Evolutionary conservation across 176 grass and related monocot species (phyloP), one percentile per base, ranked within the genome.

Genomic region (Lolium perenne): DNA sequence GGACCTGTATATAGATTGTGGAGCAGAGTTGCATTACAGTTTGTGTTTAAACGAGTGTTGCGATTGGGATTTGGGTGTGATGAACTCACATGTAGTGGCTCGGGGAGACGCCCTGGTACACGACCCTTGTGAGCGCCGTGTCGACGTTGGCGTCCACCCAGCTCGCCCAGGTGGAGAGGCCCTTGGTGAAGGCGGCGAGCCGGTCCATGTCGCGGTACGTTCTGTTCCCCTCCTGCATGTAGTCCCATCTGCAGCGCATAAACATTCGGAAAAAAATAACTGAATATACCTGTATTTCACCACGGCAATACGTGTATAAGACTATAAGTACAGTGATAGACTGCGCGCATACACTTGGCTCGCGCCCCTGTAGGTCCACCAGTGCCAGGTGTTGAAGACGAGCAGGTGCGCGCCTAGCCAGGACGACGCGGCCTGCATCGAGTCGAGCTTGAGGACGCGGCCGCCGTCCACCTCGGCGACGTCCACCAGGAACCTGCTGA

Each of bases 371-470:
- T 88, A 87, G 0, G 91, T 93, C 91, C 91, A 93, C 91, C 91
- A 93, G 53, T 90, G 91, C 91, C 91, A 93, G 0, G 88, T 93
- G 88, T 90, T 88, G 74, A 93, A 93, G 85, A 93, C 69, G 77
- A 93, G 82, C 47, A 93, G 38, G 82, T 93, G 82, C 7, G 88
- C 88, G 58, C 86, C 65, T 43, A 69, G 65, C 91, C 91, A 93
- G 0, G 83, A 61, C 3, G 3, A 45, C 7, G 67, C 86, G 66
- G 49, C 51, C 32, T 71, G 26, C 38, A 90, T 82, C 12, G 91
- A 90, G 59, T 88, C 88, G 0, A 93, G 86, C 80, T 60, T 90
- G 0, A 93, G 88, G 65, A 93, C 88, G 22, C 91, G 78, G 3
- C 88, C 88, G n/a, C 80, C 14, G 6, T 53, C 78, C 57, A 80